Evolutionary conservation across 805 yeast species (phyloP).

Genomic region (Monosporozyma yasuniensis): DNA sequence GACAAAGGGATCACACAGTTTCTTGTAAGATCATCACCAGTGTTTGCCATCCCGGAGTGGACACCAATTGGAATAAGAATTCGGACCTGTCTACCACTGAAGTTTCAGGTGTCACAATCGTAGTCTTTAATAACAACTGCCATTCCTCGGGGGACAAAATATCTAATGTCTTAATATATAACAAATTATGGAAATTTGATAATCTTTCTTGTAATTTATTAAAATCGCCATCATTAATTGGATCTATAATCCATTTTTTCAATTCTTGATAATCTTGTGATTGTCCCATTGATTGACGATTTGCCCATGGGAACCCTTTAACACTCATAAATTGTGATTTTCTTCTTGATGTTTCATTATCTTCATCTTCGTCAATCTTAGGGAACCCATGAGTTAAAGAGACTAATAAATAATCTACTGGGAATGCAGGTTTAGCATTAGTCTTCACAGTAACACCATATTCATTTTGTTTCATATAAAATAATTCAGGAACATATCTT

Average conservation of each 20-base stretch:
- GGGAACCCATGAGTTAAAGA: conserved; percentile 93
- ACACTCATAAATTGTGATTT: conserved; percentile 41
- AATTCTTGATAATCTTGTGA: conserved; percentile 57
- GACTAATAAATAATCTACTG: conserved; percentile 81
- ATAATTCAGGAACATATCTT: conserved; percentile 91
- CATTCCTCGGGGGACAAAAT: conserved; percentile 52
- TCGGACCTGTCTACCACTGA: conserved; percentile 41
- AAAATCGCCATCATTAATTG: conserved; percentile 25
- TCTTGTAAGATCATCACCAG: conserved; percentile 45
- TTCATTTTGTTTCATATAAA: conserved; percentile 76
- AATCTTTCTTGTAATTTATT: conserved; percentile 31
- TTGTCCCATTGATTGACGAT: conserved; percentile 67
- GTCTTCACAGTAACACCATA: conserved; percentile 81
- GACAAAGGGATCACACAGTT: conserved; percentile 14
- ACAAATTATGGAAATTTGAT: conserved; percentile 71
- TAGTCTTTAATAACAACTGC: conserved; percentile 39
- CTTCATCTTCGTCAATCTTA: conserved; percentile 23
- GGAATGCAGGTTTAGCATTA: conserved; percentile 85
- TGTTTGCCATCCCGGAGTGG: conserved; percentile 75
- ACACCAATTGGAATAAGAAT: conserved; percentile 37
- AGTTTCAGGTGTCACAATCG: conserved; percentile 27
- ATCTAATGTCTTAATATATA: conserved; percentile 47
- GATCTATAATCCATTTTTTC: conserved; percentile 37
- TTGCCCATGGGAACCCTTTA: conserved; percentile 62
- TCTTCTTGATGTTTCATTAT: too few species aligned